phyloP scores from a whole-genome alignment of 1,139 yeast species.

The Diutina rugosa region DNA sequence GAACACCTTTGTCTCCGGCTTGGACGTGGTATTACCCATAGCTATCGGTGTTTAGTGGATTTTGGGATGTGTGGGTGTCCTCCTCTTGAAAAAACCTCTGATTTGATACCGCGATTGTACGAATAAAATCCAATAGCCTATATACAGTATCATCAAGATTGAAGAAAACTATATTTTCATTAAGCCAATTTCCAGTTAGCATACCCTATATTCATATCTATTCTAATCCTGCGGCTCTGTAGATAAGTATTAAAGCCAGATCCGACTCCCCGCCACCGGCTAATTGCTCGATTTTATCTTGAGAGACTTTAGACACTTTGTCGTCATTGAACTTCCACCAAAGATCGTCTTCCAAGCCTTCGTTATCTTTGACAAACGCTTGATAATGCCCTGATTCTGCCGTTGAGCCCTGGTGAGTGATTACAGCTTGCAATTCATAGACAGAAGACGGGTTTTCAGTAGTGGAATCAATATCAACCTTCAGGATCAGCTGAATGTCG shows the following conservation, averaged over 20 bases:
- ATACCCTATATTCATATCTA: not conserved
- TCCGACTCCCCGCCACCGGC: conserved; percentile 99
- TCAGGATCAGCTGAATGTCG: conserved; percentile 20
- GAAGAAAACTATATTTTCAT: not conserved
- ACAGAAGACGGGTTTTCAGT: conserved; percentile 74
- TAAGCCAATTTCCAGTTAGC: too few relatives aligned
- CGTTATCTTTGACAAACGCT: conserved; percentile 65
- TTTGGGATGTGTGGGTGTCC: not conserved
- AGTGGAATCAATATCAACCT: conserved; percentile 29
- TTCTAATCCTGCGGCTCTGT: conserved; percentile 55
- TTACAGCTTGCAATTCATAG: conserved; percentile 70
- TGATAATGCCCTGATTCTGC: conserved; percentile 98
- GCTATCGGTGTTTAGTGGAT: not conserved
- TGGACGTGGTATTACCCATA: conserved; percentile 48
- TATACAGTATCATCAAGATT: not conserved
- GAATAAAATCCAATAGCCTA: not conserved
- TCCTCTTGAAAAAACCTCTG: not conserved
- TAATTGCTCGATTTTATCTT: conserved; percentile 68
- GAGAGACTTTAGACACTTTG: conserved; percentile 64
- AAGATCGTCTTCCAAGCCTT: conserved; percentile 48
- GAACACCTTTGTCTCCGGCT: conserved; percentile 53
- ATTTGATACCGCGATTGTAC: not conserved
- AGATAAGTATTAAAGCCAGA: conserved; percentile 78
- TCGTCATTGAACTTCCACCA: conserved; percentile 98
- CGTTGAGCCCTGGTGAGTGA: conserved; percentile 89